Conservation (phyloP, 2,329 filamentous ascomycete genomes). For the Ilyonectria mors-panacis region DNA sequence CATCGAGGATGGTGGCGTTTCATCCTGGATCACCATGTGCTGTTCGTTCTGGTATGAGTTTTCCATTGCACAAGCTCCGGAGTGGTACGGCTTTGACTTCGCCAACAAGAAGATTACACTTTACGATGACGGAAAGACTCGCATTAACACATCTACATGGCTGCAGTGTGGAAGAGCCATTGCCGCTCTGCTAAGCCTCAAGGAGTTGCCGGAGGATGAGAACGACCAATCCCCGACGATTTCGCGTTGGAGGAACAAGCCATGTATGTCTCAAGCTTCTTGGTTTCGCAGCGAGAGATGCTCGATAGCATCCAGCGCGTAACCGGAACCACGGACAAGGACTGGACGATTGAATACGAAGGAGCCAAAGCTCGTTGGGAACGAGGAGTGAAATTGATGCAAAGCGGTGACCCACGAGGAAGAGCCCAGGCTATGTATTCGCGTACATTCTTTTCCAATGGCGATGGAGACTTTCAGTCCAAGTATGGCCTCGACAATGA, state of each 20-base stretch:
- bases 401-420: conserved; percentile 57
- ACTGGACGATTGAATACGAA: conserved; percentile 65
- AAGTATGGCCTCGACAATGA: conserved; percentile 61
- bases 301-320: conserved; percentile 72
- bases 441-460: conserved; percentile 65
- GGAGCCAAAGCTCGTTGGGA: conserved; percentile 62
- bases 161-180: conserved; percentile 70
- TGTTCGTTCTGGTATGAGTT: conserved; percentile 72
- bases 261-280: conserved; percentile 70
- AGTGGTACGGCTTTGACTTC: conserved; percentile 66
- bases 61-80: conserved; percentile 57
- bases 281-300: conserved; percentile 74
- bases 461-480: conserved; percentile 59
- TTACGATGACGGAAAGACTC: conserved; percentile 71
- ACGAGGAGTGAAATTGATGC: conserved; percentile 61
- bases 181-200: conserved; percentile 63
- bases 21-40: conserved; percentile 64
- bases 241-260: conserved; percentile 58
- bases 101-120: conserved; percentile 58
- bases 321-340: conserved; percentile 68
- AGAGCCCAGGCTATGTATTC: conserved; percentile 66
- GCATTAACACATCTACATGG: conserved; percentile 72
- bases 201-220: conserved; percentile 59
- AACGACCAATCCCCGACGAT: conserved; percentile 51
- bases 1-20: conserved; percentile 57